Evolutionary conservation across 2,329 filamentous ascomycete species (phyloP), one percentile per base, ranked within the genome.

Genomic region (Ophiobolus disseminans): DNA sequence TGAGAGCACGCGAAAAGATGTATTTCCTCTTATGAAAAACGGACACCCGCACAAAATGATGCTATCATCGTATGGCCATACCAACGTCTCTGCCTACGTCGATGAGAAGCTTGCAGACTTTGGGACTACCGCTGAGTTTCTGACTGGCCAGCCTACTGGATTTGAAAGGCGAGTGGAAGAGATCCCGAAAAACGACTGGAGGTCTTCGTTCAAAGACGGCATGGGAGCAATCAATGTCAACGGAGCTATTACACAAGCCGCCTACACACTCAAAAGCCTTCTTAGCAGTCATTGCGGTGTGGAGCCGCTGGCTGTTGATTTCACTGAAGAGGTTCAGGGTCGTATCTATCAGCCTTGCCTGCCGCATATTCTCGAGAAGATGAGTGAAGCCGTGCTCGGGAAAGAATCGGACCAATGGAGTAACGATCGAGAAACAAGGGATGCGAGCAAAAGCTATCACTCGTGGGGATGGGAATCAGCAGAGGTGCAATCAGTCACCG

Each of bases 201-300:
- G 45, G 10, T 34, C 39, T 13, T 26, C 39, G 0, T 58, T 58
- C 42, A 58, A 56, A 13, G 49, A 53, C 13, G 50, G 50, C 3
- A 50, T 56, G 48, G 55, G 55, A n/a, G 50, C 44, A 3, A 41
- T 58, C 1, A 58, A 58, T 16, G 39, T 58, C 5, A 45, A 56
- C 16, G 55, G 53, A n/a, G 55, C 55, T 3, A 41, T 52, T n/a
- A 53, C 55, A 9, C 55, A 58, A 32, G 55, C 55, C 7, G 55
- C 53, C 5, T 58, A 58, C 22, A 58, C 55, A 6, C 40, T 53
- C 4, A 58, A 58, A 21, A 58, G 55, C 28, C 38, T 58, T 19
- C 35, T 58, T 2, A 58, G 55, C 32, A 56, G 52, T 14, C 52
- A 58, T 23, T 58, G 55, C 44, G 55, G 55, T 36, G 53, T 56